phyloP scores from a whole-genome alignment of 2,329 filamentous ascomycete genomes.

The Coniochaeta prunicola region DNA sequence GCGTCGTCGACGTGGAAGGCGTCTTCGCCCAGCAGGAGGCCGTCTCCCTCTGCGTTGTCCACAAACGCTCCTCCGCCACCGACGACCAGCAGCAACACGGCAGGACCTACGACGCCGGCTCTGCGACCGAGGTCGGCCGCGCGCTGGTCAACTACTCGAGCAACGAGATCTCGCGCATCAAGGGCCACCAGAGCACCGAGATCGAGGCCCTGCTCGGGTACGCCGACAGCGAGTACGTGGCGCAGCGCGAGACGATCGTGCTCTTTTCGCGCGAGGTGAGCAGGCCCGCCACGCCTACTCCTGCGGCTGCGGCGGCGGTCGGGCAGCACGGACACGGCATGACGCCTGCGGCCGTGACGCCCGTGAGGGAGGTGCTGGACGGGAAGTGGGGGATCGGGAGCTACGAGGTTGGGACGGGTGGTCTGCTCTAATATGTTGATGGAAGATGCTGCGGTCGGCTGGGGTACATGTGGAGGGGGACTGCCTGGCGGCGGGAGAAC shows the following conservation, averaged over 20 bases:
- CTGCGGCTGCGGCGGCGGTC: conserved; percentile 21
- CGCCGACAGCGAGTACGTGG: conserved; percentile 91
- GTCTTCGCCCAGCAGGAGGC: conserved; percentile 88
- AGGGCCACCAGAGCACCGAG: conserved; percentile 74
- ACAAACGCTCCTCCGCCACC: conserved; percentile 28
- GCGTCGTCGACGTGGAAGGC: conserved; percentile 85
- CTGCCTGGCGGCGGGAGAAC: too few species aligned
- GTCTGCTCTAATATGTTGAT: background rate
- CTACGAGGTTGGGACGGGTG: conserved; percentile 8
- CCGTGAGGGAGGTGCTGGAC: conserved; percentile 12
- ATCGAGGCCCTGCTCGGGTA: conserved; percentile 80
- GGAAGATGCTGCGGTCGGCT: background rate
- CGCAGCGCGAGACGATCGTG: conserved; percentile 79
- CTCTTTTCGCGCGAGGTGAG: conserved; percentile 56
- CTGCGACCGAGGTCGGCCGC: conserved; percentile 69
- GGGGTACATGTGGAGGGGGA: too few species aligned
- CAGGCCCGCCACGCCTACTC: conserved; percentile 35
- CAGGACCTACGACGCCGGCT: conserved; percentile 32
- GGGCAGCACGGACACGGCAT: conserved; percentile 7
- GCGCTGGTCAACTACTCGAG: conserved; percentile 92
- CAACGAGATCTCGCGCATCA: conserved; percentile 74
- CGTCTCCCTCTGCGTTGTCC: conserved; percentile 76
- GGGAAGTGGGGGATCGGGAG: conserved; percentile 13
- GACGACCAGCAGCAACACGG: background rate
- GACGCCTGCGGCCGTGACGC: background rate